Evolutionary conservation across 2,329 filamentous ascomycete genomes (phyloP), one percentile per base, ranked within the genome.

Genomic region (Diaporthe ampelina): DNA sequence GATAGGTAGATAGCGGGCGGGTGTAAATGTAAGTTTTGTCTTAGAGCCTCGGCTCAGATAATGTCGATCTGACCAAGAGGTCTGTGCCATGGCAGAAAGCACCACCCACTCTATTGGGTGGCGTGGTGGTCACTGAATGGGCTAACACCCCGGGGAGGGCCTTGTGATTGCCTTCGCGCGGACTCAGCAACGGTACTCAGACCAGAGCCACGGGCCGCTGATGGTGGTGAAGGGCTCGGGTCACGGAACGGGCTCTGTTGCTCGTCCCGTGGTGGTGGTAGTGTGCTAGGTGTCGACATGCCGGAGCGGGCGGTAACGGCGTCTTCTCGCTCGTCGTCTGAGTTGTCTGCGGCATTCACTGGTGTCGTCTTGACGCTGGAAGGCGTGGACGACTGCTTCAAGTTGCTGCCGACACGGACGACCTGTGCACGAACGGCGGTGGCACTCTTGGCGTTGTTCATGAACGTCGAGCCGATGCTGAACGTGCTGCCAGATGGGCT

Each of bases 391-490:
- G 84, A 81, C 81, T 86, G 89, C 82, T 88, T 90, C 50, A 84
- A 80, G 15, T 84, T 84, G 73, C 84, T 88, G 56, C 87, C 87
- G 26, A 92, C 89, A 74, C 89, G 89, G 63, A 92, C 87, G 48
- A 92, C 86, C 78, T 91, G 75, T 29, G 90, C 89, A 67, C 87
- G 87, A 35, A 88, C 87, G 29, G 89, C 87, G 32, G 86, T 89
- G 19, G 89, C 89, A 2, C 90, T 92, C 48, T 87, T 85, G 50
- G 88, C 90, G 76, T 88, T 92, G 84, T 91, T 93, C 77, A 93
- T 84, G 81, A 93, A 93, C 1, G 91, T 92, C 26, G 91, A 91
- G 24, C 91, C 91, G 73, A 93, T 90, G 79, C 91, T 93, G 80
- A 93, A 93, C 48, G 89, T 88, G 82, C 88, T 89, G 72, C 84